These are phyloP conservation scores for Colletotrichum plurivorum DNA, from an alignment of 2,329 filamentous ascomycete species.

Conservation along the genomic window DNA sequence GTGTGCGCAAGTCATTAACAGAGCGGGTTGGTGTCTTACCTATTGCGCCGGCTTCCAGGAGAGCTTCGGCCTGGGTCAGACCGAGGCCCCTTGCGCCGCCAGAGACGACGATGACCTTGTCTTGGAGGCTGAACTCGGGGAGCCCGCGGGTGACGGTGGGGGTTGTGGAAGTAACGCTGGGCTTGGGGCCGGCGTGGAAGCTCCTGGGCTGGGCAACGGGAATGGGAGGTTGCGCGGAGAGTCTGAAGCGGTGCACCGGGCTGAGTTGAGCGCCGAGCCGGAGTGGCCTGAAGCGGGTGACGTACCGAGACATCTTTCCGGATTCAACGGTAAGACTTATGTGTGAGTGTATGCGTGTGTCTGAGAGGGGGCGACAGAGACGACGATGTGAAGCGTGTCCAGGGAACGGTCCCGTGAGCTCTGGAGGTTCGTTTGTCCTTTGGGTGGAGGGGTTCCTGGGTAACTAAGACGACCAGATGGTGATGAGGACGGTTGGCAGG, in stretches of 20 bases:
- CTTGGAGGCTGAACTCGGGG: slow-evolving; percentile 82
- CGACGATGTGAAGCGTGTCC: no score
- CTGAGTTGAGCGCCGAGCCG: slow-evolving; percentile 20
- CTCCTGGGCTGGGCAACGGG: slow-evolving; percentile 7
- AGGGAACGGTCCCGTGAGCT: no score
- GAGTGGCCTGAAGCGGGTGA: slow-evolving; percentile 34
- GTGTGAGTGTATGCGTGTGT: no score
- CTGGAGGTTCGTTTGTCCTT: no score
- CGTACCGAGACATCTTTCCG: slow-evolving; percentile 36
- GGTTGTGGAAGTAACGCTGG: slow-evolving; percentile 30
- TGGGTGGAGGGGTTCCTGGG: no score
- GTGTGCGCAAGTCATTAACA: background rate
- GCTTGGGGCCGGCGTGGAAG: slow-evolving; percentile 32
- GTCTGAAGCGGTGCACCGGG: slow-evolving; percentile 19
- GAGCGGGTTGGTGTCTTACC: slow-evolving; percentile 52
- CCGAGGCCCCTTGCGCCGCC: slow-evolving; percentile 84
- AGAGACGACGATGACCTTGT: slow-evolving; percentile 82
- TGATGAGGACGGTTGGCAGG: no score
- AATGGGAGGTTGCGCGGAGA: slow-evolving; percentile 16
- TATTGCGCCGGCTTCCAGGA: slow-evolving; percentile 84
- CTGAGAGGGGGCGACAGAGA: no score
- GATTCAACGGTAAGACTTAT: slow-evolving; percentile 14
- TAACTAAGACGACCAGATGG: no score
- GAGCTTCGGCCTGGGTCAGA: slow-evolving; percentile 82
- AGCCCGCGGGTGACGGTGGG: slow-evolving; percentile 54